A percentile compares a stretch with the other conserved stretches of the same genome.
phyloP scores from a whole-genome alignment of 192 early-diverging fungal genomes.

The Chytriomyces confervae region DNA sequence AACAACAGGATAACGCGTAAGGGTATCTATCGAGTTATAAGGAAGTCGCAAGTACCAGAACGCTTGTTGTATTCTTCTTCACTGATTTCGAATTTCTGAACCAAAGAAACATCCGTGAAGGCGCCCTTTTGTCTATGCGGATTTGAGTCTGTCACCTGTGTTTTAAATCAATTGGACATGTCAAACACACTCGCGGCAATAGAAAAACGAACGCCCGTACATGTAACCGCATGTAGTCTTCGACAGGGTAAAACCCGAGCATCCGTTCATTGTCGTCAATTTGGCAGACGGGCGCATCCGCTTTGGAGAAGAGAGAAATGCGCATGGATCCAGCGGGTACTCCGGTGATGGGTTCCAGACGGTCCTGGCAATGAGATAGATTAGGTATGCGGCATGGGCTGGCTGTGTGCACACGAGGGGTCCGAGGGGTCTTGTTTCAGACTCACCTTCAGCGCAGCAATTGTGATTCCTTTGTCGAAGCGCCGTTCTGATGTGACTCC shows the following conservation, averaged over 20 bases:
- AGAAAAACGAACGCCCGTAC: slow-evolving; percentile 44
- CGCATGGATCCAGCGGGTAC: slow-evolving; percentile 73
- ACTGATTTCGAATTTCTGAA: slow-evolving; percentile 91
- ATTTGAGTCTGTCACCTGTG: slow-evolving; percentile 72
- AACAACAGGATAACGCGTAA: too few species aligned
- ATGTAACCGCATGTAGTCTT: slow-evolving; percentile 80
- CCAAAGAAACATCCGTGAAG: slow-evolving; percentile 85
- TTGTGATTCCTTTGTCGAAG: slow-evolving; percentile 76
- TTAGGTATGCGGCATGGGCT: not conserved
- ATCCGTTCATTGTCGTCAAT: slow-evolving; percentile 61
- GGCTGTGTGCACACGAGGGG: not conserved
- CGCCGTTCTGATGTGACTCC: slow-evolving; percentile 85
- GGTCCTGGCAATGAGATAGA: slow-evolving; percentile 55
- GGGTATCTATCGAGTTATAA: not conserved
- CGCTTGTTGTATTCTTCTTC: slow-evolving; percentile 89
- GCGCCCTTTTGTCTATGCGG: slow-evolving; percentile 69
- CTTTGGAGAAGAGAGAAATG: slow-evolving; percentile 11
- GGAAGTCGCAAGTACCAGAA: slow-evolving; percentile 54
- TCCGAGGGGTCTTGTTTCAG: slow-evolving; percentile 1
- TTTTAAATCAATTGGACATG: not conserved
- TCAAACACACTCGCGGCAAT: not conserved
- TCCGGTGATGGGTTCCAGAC: slow-evolving; percentile 92
- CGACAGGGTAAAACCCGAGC: slow-evolving; percentile 87
- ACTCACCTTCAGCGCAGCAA: slow-evolving; percentile 73
- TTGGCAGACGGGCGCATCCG: slow-evolving; percentile 53